phyloP scores from a whole-genome alignment of 164 flowering plant genomes.

The Akebia trifoliata region DNA sequence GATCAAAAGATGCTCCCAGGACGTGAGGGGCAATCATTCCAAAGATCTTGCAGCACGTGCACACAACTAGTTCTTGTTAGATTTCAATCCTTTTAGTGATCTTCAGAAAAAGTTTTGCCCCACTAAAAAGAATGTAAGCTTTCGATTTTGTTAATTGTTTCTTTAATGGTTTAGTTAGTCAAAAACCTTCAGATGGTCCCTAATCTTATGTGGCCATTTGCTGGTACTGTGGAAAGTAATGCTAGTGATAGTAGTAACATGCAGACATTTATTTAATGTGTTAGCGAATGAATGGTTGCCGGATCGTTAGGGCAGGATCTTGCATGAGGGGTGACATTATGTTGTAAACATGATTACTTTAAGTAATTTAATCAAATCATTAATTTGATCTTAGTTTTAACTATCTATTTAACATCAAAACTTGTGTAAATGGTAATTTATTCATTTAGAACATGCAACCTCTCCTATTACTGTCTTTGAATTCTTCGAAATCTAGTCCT shows the following conservation, averaged over 20 bases:
- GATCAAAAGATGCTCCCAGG: neutral
- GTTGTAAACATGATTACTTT: constrained; percentile 17
- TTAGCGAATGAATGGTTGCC: constrained; percentile 15
- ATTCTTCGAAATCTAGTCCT: neutral
- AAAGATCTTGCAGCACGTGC: constrained; percentile 1
- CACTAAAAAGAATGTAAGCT: neutral
- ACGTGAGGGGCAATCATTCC: neutral
- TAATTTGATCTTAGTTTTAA: constrained; percentile 10
- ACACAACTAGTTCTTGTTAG: neutral
- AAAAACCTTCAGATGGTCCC: constrained; percentile 34
- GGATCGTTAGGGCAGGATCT: constrained; percentile 41
- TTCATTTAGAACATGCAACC: constrained; percentile 30
- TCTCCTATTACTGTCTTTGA: neutral
- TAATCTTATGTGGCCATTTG: constrained; percentile 28
- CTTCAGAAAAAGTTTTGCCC: neutral
- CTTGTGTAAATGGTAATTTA: constrained; percentile 13
- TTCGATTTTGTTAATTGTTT: neutral
- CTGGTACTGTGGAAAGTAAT: constrained; percentile 22
- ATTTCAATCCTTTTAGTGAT: neutral
- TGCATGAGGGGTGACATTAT: constrained; percentile 22
- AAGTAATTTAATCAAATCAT: constrained; percentile 9
- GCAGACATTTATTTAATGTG: no score
- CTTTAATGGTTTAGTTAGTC: constrained; percentile 1
- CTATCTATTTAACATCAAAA: constrained; percentile 21
- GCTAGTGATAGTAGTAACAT: constrained; percentile 19